Evolutionary conservation across 1,284 basidiomycete species (phyloP).

Genomic region (Ustilago loliicola): DNA sequence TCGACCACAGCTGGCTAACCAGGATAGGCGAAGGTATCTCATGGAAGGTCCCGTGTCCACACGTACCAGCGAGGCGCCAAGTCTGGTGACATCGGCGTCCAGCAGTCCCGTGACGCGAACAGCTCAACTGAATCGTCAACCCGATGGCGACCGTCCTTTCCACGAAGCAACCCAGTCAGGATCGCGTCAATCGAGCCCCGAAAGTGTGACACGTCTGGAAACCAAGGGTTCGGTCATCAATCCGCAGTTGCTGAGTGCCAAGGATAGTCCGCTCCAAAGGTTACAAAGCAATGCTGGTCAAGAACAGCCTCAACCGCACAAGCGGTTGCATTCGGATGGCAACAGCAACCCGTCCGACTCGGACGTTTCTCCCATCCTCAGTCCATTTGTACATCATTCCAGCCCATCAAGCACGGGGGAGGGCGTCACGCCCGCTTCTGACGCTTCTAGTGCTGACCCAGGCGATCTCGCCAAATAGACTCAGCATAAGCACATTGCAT

Average conservation of each 20-base stretch:
- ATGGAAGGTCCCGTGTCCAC: slow-evolving; percentile 30
- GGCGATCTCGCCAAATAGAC: slow-evolving; percentile 13
- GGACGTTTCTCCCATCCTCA: slow-evolving; percentile 47
- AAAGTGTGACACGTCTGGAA: neutral
- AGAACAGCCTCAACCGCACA: slow-evolving; percentile 11
- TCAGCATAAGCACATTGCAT: slow-evolving; percentile 6
- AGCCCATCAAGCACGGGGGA: slow-evolving; percentile 26
- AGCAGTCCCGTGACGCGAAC: slow-evolving; percentile 14
- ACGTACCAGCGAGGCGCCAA: slow-evolving; percentile 31
- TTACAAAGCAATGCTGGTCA: slow-evolving; percentile 32
- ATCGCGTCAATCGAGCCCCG: slow-evolving; percentile 9
- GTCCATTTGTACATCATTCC: slow-evolving; percentile 33
- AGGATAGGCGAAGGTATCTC: slow-evolving; percentile 38
- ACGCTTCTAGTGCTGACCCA: slow-evolving; percentile 14
- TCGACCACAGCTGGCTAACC: slow-evolving; percentile 18
- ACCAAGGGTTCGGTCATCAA: slow-evolving; percentile 15
- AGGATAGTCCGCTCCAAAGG: slow-evolving; percentile 42
- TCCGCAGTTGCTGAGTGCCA: slow-evolving; percentile 26
- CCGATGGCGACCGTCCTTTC: neutral
- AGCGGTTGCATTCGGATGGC: slow-evolving; percentile 22
- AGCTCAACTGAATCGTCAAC: neutral
- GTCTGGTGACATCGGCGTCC: slow-evolving; percentile 18
- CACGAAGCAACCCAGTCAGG: slow-evolving; percentile 4
- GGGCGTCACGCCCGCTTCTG: slow-evolving; percentile 10
- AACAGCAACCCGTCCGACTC: slow-evolving; percentile 35